phyloP scores from a whole-genome alignment of 495 filamentous ascomycete species.

The Evernia prunastri region DNA sequence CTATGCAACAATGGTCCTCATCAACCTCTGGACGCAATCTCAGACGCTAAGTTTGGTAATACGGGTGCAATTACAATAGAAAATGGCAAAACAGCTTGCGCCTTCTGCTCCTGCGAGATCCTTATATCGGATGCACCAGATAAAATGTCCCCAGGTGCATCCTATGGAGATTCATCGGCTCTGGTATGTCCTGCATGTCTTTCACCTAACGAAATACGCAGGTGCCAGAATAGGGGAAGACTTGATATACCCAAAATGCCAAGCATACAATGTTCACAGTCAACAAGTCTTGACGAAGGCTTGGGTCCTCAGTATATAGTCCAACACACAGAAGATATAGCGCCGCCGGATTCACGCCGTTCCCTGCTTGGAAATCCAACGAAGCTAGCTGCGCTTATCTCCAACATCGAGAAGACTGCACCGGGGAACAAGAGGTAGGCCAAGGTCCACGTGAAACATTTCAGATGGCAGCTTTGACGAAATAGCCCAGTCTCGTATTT shows the following conservation, averaged over 20 bases:
- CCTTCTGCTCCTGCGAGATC: not conserved
- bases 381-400: not conserved
- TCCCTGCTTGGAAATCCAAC: not conserved
- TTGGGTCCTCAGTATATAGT: too few relatives aligned
- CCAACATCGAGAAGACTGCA: not conserved
- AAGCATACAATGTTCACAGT: not conserved
- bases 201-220: not conserved
- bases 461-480: not conserved
- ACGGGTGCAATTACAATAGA: too few relatives aligned
- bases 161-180: not conserved
- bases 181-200: not conserved
- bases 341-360: too few relatives aligned
- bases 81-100: not conserved
- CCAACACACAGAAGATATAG: too few relatives aligned
- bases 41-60: too few relatives aligned
- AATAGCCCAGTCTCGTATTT: not conserved
- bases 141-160: not conserved
- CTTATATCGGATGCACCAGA: not conserved
- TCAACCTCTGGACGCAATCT: not conserved
- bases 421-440: not conserved
- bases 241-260: not conserved
- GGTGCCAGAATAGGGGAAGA: too few relatives aligned
- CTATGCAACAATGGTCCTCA: conserved; percentile 6
- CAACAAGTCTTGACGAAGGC: too few relatives aligned
- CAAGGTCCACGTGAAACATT: not conserved